Base-by-base conservation (phyloP, 179 eudicot species). In the Drosera spatulata region DNA sequence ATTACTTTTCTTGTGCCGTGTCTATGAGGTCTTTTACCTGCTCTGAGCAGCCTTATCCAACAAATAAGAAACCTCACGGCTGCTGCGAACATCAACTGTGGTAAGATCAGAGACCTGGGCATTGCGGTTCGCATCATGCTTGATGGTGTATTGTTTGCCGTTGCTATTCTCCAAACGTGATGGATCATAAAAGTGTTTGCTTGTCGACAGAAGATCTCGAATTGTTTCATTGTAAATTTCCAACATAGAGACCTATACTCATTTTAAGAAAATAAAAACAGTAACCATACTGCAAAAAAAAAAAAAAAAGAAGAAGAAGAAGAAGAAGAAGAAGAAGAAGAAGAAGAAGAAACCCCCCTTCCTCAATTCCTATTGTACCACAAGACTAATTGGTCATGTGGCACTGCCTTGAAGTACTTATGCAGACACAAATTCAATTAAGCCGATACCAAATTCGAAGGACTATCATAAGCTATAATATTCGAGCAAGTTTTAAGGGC, bases 141-240 rank as follows among this genome's bases (percentile, higher is more conserved):
- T 77, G 39, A 87, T 87, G 13, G 73, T 42, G 69, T 82, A 69
- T 14, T 85, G 88, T 59, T 87, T 87, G 59, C 77, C 90, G n/a
- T 66, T 77, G 59, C 80, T 71, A 73, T 71, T 77, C 52, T 86
- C 94, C 5, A 70, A 60, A 64, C 87, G 85, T 5, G 58, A 43
- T 40, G 73, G n/a, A 37, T 80, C 86, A 57, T 65, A 71, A 71
- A 76, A 78, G 54, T 85, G 66, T 58, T 84, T 69, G 57, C 71
- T 77, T 39, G 75, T 39, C 38, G 80, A 71, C 54, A 87, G 66
- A 60, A 87, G 66, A 60, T 87, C 95, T 11, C 95, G 82, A 4
- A 87, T 85, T 0, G 83, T 71, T 73, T 87, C 91, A 57, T 86
- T 86, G 71, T 86, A 86, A 60, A 86, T 86, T 69, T 86, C 90